Conservation (phyloP, 129 eudicot genomes). For the Kitagawia praeruptora region DNA sequence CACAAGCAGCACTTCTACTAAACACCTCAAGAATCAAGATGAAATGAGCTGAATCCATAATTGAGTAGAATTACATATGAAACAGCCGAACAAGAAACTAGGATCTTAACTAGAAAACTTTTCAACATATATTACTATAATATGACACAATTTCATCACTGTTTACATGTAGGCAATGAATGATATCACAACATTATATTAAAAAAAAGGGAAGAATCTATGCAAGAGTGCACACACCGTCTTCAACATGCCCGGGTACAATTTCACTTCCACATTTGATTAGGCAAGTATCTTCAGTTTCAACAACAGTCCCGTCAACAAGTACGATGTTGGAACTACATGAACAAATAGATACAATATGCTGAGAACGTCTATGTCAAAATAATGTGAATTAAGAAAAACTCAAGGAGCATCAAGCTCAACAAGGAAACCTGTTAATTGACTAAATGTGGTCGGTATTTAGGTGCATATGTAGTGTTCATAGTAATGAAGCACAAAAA, state of each 20-base stretch:
- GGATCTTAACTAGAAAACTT: background rate
- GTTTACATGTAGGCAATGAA: background rate
- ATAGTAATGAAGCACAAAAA: background rate
- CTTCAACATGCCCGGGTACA: conserved; percentile 49
- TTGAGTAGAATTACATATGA: background rate
- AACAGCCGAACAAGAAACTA: background rate
- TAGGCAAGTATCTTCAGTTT: conserved; percentile 38
- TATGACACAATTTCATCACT: background rate
- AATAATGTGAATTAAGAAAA: background rate
- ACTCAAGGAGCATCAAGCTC: background rate
- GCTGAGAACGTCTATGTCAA: background rate
- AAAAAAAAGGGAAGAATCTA: background rate
- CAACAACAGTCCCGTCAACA: conserved; percentile 59
- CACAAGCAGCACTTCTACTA: background rate
- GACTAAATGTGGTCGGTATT: background rate
- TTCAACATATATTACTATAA: background rate
- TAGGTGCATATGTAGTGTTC: background rate
- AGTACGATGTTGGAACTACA: conserved; percentile 45
- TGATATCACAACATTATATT: background rate
- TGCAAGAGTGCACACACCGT: conserved; percentile 29
- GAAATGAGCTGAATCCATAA: background rate
- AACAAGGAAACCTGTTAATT: background rate
- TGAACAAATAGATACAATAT: conserved; percentile 2
- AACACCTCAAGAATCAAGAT: background rate
- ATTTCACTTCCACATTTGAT: conserved; percentile 84